Evolutionary conservation across 2,329 filamentous ascomycete genomes (phyloP).

Genomic region (Myriosclerotinia curreyana): DNA sequence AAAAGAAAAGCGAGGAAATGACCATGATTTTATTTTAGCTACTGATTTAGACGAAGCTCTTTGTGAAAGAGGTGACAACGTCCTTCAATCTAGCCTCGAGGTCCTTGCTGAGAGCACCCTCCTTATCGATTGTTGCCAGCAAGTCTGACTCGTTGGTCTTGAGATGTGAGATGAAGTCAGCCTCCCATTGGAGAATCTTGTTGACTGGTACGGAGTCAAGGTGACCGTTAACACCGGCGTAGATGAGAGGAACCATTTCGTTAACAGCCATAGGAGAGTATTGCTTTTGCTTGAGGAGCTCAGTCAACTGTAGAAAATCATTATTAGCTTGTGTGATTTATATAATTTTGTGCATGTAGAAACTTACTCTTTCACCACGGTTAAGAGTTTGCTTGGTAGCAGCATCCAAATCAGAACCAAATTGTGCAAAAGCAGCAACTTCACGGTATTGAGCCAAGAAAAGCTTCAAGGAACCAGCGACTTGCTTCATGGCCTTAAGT

Average conservation of each 20-base stretch:
- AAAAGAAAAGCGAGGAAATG: constrained; percentile 34
- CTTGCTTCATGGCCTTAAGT: constrained; percentile 99
- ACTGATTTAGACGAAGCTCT: constrained; percentile 67
- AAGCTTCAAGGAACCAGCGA: constrained; percentile 98
- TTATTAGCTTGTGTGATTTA: constrained; percentile 34
- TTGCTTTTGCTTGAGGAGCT: constrained; percentile 99
- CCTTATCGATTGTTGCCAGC: constrained; percentile 84
- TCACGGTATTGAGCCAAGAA: constrained; percentile 99
- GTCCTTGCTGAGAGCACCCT: constrained; percentile 95
- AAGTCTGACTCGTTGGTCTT: constrained; percentile 86
- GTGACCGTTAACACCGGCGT: constrained; percentile 96
- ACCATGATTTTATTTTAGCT: constrained; percentile 23
- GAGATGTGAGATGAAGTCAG: constrained; percentile 89
- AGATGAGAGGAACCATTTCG: constrained; percentile 99
- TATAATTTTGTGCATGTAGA: constrained; percentile 6
- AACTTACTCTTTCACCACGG: constrained; percentile 93
- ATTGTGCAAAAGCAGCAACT: constrained; percentile 98
- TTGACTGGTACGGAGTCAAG: constrained; percentile 83
- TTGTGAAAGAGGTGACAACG: constrained; percentile 76
- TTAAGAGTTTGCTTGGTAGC: constrained; percentile 97
- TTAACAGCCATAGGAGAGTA: constrained; percentile 98
- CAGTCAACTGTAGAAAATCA: constrained; percentile 61
- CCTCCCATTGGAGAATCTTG: constrained; percentile 93
- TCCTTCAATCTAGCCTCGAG: constrained; percentile 80
- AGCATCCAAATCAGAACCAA: constrained; percentile 99